Base-by-base conservation (phyloP, 257 asterid species). In the Solanum piurae region DNA sequence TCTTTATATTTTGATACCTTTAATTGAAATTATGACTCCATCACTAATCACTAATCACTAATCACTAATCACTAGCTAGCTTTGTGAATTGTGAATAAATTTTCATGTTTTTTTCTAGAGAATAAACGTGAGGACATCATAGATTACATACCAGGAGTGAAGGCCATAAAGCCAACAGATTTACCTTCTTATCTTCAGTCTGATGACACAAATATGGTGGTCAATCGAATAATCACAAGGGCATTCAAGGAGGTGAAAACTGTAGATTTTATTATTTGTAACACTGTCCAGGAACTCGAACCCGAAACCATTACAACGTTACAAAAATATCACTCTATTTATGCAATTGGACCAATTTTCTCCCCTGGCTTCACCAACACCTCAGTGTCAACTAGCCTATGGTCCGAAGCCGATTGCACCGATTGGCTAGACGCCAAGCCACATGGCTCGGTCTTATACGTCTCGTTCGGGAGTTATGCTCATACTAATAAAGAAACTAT, bases 381-480 rank as follows among this genome's bases (percentile, higher is more conserved):
- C 75, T 80, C 89, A 2, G 89, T 94, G 33, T 85, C 95, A 23
- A 90, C 96, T 2, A 95, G 98, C 76, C 86, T 95, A 6, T 93
- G 95, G 96, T 94, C 94, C 13, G 98, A 95, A 88, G 91, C 94
- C 0, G 93, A 95, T 76, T 94, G 96, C 93, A 92, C 92, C 13
- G 89, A 89, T 3, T 95, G 96, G 98, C 95, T 95, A 72, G 86
- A 92, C 83, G 12, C n/a, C 34, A 93, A 91, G 92, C 94, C 94
- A 14, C 9, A 86, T 9, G 92, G 94, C 21, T 93, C 98, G 12
- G 96, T 94, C 77, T n/a, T 94, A 20, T 95, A 94, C 64, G 93
- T 95, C 36, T 94, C 98, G 0, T 95, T 95, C 14, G 98, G 98
- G 5, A 94, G 98, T 90, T 94, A 93, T 31, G 95, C 96, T 7